phyloP scores from a whole-genome alignment of 371 early-diverging fungal genomes.

The Actinomucor elegans region DNA sequence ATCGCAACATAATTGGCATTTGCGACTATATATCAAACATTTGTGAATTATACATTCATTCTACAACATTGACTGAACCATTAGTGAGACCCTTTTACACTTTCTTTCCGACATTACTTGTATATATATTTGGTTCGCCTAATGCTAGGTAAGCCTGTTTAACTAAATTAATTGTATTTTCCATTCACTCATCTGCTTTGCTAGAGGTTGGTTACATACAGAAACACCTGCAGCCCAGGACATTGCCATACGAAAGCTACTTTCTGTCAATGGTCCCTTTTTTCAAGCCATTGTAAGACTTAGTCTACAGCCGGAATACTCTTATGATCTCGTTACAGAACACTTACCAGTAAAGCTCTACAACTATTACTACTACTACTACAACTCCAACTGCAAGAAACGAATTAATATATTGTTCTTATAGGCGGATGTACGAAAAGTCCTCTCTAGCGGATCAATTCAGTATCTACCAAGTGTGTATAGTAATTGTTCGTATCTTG shows the following conservation, averaged over 20 bases:
- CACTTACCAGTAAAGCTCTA: conserved; percentile 32
- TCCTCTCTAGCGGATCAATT: conserved; percentile 29
- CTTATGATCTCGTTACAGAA: conserved; percentile 28
- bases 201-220: conserved; percentile 40
- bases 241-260: conserved; percentile 17
- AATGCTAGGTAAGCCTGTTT: conserved; percentile 21
- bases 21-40: conserved; percentile 11
- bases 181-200: background rate
- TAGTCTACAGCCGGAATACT: conserved; percentile 24
- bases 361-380: no score
- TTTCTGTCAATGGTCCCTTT: conserved; percentile 26
- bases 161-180: background rate
- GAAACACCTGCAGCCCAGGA: conserved; percentile 22
- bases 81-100: conserved; percentile 7
- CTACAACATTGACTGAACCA: background rate
- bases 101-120: conserved; percentile 29
- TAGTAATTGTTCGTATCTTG: conserved; percentile 14
- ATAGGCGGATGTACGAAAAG: conserved; percentile 34
- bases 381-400: no score
- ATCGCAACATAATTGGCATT: conserved; percentile 8
- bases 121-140: conserved; percentile 39
- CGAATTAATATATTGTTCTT: background rate
- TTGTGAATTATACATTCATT: conserved; percentile 11
- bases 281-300: conserved; percentile 23
- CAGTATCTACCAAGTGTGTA: conserved; percentile 37